Conservation (phyloP, 495 filamentous ascomycete genomes). For the Trichoderma asperelloides region DNA sequence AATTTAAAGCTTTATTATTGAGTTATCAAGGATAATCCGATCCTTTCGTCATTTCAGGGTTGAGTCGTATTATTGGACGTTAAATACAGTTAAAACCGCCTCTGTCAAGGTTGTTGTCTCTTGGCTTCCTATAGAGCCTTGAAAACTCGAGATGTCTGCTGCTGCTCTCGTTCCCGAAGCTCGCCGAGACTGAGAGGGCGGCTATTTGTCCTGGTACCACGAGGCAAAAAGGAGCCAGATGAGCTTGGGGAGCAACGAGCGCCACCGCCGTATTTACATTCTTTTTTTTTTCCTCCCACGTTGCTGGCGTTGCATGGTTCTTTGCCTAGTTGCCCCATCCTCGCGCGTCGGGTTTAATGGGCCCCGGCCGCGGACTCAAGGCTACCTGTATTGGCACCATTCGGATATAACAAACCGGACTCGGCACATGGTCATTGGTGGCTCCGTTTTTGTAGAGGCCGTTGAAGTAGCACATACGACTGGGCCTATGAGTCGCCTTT, state of each 20-base stretch:
- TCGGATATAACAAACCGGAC: neutral
- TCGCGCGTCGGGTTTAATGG: slow-evolving; percentile 6
- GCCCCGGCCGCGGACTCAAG: neutral
- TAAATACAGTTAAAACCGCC: neutral
- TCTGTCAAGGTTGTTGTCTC: neutral
- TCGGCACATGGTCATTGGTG: neutral
- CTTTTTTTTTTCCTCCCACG: neutral
- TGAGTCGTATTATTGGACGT: neutral
- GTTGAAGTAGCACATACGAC: neutral
- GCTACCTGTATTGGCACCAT: neutral
- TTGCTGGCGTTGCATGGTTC: neutral
- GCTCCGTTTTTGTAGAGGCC: neutral
- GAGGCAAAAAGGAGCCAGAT: neutral
- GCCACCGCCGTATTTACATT: neutral
- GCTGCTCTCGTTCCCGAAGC: neutral
- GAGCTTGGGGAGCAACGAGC: neutral
- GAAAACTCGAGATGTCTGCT: neutral
- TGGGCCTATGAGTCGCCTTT: neutral
- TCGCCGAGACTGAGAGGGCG: neutral
- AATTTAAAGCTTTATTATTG: neutral
- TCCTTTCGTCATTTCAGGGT: neutral
- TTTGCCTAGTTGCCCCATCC: neutral
- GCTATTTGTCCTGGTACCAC: neutral
- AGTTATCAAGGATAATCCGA: neutral
- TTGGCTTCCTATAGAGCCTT: neutral